phyloP scores from a whole-genome alignment of 2,329 filamentous ascomycete genomes.

The Fusarium caatingaense region DNA sequence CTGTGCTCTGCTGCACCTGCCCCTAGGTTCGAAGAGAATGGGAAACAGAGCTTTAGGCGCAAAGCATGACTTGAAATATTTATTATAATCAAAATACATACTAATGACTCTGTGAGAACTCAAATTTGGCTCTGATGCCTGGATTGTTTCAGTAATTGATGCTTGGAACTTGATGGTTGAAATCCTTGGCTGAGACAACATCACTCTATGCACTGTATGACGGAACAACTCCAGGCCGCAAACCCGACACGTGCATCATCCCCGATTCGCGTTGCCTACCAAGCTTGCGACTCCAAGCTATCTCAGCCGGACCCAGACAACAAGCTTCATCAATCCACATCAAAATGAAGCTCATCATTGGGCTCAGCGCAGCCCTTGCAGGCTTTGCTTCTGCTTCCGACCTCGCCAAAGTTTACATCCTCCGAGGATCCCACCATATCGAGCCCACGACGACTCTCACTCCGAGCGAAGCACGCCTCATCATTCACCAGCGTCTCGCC shows the following conservation, averaged over 20 bases:
- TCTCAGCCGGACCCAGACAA: constrained; percentile 43
- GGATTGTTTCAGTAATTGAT: neutral
- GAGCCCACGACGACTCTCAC: constrained; percentile 57
- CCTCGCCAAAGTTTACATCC: constrained; percentile 66
- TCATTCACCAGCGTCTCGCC: constrained; percentile 68
- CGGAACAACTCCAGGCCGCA: constrained; percentile 48
- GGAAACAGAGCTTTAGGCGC: neutral
- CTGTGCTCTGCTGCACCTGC: neutral
- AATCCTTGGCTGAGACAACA: neutral
- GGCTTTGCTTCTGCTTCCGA: constrained; percentile 55
- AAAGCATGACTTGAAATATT: neutral
- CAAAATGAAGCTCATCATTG: constrained; percentile 59
- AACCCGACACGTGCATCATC: constrained; percentile 47
- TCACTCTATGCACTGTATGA: constrained; percentile 37
- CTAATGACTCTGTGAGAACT: no score
- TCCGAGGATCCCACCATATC: constrained; percentile 51
- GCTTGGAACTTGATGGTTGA: neutral
- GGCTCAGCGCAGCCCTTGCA: constrained; percentile 54
- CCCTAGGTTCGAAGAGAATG: neutral
- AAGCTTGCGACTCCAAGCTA: constrained; percentile 51
- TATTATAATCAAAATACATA: neutral
- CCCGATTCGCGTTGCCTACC: constrained; percentile 38
- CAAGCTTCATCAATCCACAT: constrained; percentile 49
- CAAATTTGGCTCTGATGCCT: neutral
- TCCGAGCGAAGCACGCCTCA: constrained; percentile 66